Base-by-base conservation (phyloP, 192 early-diverging fungal genomes). In the Mortierella claussenii region DNA sequence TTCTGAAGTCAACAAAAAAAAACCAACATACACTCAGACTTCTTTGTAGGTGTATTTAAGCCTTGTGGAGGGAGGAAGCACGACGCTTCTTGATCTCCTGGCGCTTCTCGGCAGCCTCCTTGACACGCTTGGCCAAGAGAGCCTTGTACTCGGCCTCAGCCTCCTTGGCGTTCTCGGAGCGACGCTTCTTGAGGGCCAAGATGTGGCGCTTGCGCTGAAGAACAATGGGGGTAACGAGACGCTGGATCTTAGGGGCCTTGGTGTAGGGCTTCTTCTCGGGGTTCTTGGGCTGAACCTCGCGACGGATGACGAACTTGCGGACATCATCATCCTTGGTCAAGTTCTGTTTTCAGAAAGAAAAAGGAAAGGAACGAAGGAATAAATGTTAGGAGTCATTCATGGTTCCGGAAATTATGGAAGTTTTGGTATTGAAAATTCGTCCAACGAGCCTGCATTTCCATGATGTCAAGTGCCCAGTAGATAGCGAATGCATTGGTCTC, bases 241-340 rank as follows among this genome's bases (percentile, higher is more conserved):
- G 94, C 87, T 99, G 97, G 89, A 99, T 98, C 88, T 96, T 96
- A 74, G 85, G 85, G 59, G 85, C 96, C 93, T 99, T 99, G 88
- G 96, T 93, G 90, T 88, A 91, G 63, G 91, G 84, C 91, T 96
- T 96, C 88, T 94, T 95, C 68, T 89, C 94, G 46, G 87, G 84
- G 81, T 91, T 89, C 89, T 94, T 94, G 88, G 89, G 90, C 71
- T 89, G 83, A 66, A 99, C 86, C 83, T 98, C 96, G 80, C 97
- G 95, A 79, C 96, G 95, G 78, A 99, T 97, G 52, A 99, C 97
- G 88, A 94, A 99, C 90, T 99, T 94, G 89, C 96, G 95, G 63
- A 99, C 97, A 88, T 99, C 97, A 86, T 97, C 97, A 52, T 95
- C 95, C 92, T 97, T 96, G 88, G 83, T 90, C 81, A 98, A 90